phyloP scores from a whole-genome alignment of 768 basidiomycete genomes.

The Pulveroboletus sp. region DNA sequence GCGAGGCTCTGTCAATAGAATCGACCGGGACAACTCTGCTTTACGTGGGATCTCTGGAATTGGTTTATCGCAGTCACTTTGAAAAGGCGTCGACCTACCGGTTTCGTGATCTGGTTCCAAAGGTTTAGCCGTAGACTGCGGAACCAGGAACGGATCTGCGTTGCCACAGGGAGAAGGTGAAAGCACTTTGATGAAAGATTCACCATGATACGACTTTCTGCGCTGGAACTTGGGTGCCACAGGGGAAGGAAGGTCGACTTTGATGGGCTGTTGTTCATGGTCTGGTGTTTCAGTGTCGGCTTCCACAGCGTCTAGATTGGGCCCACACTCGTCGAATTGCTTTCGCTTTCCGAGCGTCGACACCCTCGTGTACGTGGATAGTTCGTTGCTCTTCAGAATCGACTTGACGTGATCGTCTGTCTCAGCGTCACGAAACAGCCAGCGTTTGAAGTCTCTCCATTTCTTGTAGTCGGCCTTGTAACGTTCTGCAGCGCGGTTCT shows the following conservation, averaged over 20 bases:
- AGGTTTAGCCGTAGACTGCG: not conserved
- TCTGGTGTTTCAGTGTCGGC: constrained; percentile 8
- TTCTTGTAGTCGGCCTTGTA: constrained; percentile 54
- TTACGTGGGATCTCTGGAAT: constrained; percentile 14
- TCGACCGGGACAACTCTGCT: constrained; percentile 5
- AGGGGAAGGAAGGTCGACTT: constrained; percentile 2
- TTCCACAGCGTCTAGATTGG: constrained; percentile 4
- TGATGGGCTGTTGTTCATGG: constrained; percentile 2
- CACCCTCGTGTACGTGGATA: constrained; percentile 19
- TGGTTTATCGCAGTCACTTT: not conserved
- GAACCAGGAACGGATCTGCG: constrained; percentile 9
- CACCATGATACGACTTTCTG: constrained; percentile 18
- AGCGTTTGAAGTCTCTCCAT: constrained; percentile 46
- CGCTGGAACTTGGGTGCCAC: constrained; percentile 6
- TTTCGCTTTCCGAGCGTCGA: constrained; percentile 29
- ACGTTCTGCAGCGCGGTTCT: constrained; percentile 43
- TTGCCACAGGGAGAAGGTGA: constrained; percentile 2
- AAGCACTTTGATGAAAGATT: constrained; percentile 6
- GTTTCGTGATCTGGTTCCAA: not conserved
- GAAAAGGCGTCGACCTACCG: constrained; percentile 12
- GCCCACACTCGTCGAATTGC: constrained; percentile 20
- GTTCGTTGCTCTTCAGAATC: constrained; percentile 28
- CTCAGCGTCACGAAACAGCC: constrained; percentile 38
- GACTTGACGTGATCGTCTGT: constrained; percentile 28
- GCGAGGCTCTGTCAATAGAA: constrained; percentile 25